Conservation (phyloP, 192 early-diverging fungal species). For the Phycomyces nitens region DNA sequence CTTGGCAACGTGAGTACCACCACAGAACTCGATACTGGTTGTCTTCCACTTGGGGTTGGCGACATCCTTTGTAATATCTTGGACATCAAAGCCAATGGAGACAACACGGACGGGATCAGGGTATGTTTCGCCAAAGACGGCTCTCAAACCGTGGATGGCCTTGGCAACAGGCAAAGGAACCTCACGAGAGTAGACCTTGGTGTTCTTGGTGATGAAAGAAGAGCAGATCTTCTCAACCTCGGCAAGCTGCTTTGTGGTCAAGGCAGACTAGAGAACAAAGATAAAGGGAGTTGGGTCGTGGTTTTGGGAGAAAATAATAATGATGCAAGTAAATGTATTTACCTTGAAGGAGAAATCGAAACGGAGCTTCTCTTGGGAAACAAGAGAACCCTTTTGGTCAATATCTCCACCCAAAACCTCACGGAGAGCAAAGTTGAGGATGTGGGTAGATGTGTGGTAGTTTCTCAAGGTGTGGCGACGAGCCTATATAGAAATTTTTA, state of each 20-base stretch:
- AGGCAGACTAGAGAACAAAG: slow-evolving; percentile 41
- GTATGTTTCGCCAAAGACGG: slow-evolving; percentile 97
- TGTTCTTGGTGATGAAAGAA: slow-evolving; percentile 71
- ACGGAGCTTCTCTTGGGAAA: slow-evolving; percentile 92
- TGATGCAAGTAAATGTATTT: too few species aligned
- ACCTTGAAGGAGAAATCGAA: slow-evolving; percentile 91
- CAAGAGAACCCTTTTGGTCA: slow-evolving; percentile 96
- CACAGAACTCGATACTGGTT: slow-evolving; percentile 94
- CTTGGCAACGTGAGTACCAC: slow-evolving; percentile 92
- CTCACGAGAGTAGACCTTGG: slow-evolving; percentile 77
- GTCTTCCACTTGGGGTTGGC: slow-evolving; percentile 76
- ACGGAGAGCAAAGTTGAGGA: slow-evolving; percentile 92
- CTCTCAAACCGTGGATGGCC: slow-evolving; percentile 87
- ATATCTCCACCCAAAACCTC: slow-evolving; percentile 71
- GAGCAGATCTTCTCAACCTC: slow-evolving; percentile 77
- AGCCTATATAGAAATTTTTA: slow-evolving; percentile 36
- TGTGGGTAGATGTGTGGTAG: slow-evolving; percentile 96
- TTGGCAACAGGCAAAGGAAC: slow-evolving; percentile 79
- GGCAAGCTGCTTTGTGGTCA: slow-evolving; percentile 64
- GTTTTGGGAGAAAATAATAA: too few species aligned
- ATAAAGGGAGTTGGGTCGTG: neutral
- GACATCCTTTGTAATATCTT: slow-evolving; percentile 79
- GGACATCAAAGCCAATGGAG: slow-evolving; percentile 83
- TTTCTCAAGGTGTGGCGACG: slow-evolving; percentile 87
- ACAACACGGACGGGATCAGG: slow-evolving; percentile 98